These are phyloP conservation scores for Besnoitia besnoiti DNA, from an alignment of 169 alveolate species.

Conservation along the genomic window DNA sequence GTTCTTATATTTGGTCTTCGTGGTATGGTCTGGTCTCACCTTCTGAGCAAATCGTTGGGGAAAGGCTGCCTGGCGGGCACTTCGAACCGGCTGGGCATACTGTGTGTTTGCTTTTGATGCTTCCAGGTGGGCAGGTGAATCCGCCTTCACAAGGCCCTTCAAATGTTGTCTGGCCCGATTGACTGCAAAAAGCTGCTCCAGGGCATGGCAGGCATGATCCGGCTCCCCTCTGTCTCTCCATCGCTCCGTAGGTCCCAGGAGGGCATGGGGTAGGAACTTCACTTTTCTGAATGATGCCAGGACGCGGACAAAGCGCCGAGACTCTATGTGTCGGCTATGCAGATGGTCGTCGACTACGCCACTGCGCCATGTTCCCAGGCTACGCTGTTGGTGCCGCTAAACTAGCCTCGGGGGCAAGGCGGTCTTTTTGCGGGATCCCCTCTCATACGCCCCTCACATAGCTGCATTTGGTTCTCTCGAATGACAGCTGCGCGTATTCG, in stretches of 20 bases:
- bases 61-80: neutral
- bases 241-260: neutral
- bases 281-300: neutral
- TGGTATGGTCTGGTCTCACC: too few species aligned
- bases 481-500: too few species aligned
- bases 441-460: too few species aligned
- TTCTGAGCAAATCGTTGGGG: neutral
- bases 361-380: too few species aligned
- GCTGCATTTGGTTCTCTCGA: too few species aligned
- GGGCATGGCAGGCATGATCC: neutral
- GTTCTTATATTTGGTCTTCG: too few species aligned
- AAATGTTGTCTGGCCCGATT: neutral
- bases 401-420: too few species aligned
- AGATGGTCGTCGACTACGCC: too few species aligned
- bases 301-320: neutral
- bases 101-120: neutral
- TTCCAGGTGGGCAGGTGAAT: neutral
- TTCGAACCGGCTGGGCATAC: neutral
- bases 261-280: neutral
- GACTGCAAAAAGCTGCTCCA: neutral
- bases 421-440: too few species aligned
- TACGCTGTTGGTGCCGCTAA: too few species aligned
- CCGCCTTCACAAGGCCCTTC: neutral
- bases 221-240: neutral
- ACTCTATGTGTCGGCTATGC: too few species aligned